Evolutionary conservation across 2,329 filamentous ascomycete species (phyloP).

Genomic region (Ascochyta viciae-villosae): DNA sequence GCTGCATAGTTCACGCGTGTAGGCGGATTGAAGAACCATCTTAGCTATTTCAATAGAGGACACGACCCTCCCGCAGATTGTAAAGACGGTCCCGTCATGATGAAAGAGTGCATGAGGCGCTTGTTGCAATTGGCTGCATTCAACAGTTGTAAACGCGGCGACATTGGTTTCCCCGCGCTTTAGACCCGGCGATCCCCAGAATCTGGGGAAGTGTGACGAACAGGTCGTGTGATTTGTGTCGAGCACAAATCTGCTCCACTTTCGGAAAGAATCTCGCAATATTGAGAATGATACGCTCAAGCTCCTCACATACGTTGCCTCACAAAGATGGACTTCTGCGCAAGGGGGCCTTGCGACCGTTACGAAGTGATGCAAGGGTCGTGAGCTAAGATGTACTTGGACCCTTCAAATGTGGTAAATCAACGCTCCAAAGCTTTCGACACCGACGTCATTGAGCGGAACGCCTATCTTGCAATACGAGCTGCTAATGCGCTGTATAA

Average conservation of each 20-base stretch:
- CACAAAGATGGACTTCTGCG: background rate
- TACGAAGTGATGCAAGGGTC: constrained; percentile 6
- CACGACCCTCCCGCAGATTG: background rate
- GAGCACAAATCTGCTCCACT: background rate
- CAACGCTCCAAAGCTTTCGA: background rate
- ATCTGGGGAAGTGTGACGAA: constrained; percentile 6
- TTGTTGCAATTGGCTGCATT: constrained; percentile 11
- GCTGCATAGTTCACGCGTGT: background rate
- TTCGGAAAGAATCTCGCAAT: constrained; percentile 15
- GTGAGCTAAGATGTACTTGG: background rate
- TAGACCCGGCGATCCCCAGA: constrained; percentile 2
- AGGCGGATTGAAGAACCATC: background rate
- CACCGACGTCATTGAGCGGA: background rate
- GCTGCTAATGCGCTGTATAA: background rate
- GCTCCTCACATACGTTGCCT: background rate
- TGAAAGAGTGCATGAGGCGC: constrained; percentile 8
- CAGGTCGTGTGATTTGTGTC: constrained; percentile 3
- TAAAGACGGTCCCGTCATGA: constrained; percentile 12
- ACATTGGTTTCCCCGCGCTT: constrained; percentile 14
- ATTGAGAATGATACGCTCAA: background rate
- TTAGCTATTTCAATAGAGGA: constrained; percentile 7
- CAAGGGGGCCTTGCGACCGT: constrained; percentile 2
- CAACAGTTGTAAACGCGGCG: constrained; percentile 7
- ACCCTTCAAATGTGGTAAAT: background rate
- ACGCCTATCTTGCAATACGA: background rate